These are phyloP conservation scores for Aurantiochytrium sp. DNA, from an alignment of 108 stramenopile genomes.

Conservation along the genomic window DNA sequence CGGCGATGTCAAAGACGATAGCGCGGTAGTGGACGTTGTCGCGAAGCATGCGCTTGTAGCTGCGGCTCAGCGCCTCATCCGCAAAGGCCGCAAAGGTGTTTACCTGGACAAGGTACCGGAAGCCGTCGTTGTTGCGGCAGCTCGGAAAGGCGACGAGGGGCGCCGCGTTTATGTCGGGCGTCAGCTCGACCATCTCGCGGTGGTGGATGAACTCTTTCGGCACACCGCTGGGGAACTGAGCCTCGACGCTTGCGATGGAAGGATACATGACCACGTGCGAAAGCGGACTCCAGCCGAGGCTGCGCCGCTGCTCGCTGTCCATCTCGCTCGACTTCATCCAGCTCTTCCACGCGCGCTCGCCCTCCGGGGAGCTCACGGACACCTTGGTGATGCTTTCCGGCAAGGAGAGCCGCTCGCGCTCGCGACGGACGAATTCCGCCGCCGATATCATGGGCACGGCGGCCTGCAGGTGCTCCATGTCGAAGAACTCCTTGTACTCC, in stretches of 20 bases:
- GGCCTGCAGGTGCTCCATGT: conserved; percentile 23
- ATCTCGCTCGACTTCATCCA: background rate
- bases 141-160: background rate
- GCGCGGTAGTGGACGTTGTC: conserved; percentile 2
- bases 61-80: background rate
- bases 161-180: background rate
- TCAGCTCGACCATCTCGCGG: background rate
- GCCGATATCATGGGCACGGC: background rate
- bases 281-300: background rate
- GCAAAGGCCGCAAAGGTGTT: conserved; percentile 18
- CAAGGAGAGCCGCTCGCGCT: background rate
- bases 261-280: background rate
- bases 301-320: background rate
- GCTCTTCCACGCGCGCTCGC: background rate
- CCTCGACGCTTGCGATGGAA: background rate
- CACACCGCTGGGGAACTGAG: background rate
- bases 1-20: conserved; percentile 24
- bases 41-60: conserved; percentile 20
- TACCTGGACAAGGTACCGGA: background rate
- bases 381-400: background rate
- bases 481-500: conserved; percentile 22
- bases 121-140: background rate
- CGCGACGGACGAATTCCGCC: background rate
- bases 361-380: background rate
- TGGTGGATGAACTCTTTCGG: background rate